Base-by-base conservation (phyloP, 805 yeast genomes). In the Wickerhamiella nectarea region DNA sequence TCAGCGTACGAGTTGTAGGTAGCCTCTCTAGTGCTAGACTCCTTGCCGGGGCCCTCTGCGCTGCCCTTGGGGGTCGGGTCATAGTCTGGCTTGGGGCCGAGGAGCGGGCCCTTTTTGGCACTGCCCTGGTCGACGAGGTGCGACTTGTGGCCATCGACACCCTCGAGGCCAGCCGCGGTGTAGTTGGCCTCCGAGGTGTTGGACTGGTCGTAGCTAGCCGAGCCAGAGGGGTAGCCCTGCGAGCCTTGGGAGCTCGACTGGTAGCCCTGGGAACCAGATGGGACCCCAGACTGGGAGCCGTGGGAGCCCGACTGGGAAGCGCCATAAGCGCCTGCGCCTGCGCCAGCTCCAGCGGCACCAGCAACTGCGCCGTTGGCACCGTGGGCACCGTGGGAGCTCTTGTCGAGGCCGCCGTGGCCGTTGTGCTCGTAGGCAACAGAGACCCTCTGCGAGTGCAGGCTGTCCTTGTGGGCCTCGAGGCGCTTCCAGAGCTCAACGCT, bases 401-500 rank as follows among this genome's bases (percentile, higher is more conserved):
- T 19, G 25, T 35, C 35, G 22, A 22, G 18, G 21, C 17, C 34
- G 20, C 21, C 28, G 21, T 9, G 22, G 21, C n/a, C 17, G 18
- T 12, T 14, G 22, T 15, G 10, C 33, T 40, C 36, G 38, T 40
- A 40, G 4, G 34, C 43, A 34, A 40, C 43, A 11, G 20, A n/a
- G 12, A 40, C 19, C 11, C 43, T 33, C 12, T n/a, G 10, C 10
- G 25, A 10, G 15, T n/a, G n/a, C 8, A 18, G 26, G 6, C n/a
- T 14, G 5, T 39, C 36, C 24, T 17, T 18, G 34, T 11, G 2
- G 12, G 34, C 20, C 59, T 80, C 87, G 58, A 85, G 70, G 44
- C 71, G 66, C n/a, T 80, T 57, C 95, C 95, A 86, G 54, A 72
- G 64, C 39, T 78, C 79, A 40, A 83, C 72, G 41, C 83, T 79